A percentile compares a stretch with the other conserved stretches of the same genome.
phyloP scores from a whole-genome alignment of 768 basidiomycete genomes.

The Tricholoma flavovirens region DNA sequence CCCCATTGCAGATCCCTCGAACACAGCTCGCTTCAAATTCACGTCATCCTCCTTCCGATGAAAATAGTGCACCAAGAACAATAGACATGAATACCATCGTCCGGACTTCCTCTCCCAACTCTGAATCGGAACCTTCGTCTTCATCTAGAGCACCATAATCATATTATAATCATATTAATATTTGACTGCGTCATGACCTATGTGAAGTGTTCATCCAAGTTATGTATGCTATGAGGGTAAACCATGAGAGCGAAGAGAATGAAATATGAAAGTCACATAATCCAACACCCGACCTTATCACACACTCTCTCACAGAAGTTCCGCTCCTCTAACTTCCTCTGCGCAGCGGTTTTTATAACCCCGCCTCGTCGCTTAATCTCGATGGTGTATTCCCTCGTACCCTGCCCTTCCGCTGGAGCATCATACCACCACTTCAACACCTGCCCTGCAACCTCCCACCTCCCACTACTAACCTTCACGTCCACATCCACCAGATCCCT shows the following conservation, averaged over 20 bases:
- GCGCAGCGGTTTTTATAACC: constrained; percentile 18
- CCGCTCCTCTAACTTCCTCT: constrained; percentile 1
- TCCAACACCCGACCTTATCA: constrained; percentile 11
- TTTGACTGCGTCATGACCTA: neutral
- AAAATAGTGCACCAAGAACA: constrained; percentile 8
- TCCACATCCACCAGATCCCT: constrained; percentile 37
- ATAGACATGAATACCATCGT: constrained; percentile 4
- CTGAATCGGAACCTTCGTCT: neutral
- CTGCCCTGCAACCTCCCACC: constrained; percentile 43
- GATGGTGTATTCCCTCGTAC: constrained; percentile 30
- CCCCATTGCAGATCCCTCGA: constrained; percentile 38
- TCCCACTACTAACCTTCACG: constrained; percentile 38
- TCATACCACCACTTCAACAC: constrained; percentile 51
- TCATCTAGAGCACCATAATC: neutral
- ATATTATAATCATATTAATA: neutral
- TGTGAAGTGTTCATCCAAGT: neutral
- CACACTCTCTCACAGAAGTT: constrained; percentile 20
- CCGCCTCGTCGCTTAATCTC: constrained; percentile 29
- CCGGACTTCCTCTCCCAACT: constrained; percentile 1
- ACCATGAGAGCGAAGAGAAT: neutral
- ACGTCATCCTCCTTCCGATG: constrained; percentile 2
- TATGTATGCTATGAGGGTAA: neutral
- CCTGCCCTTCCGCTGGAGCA: constrained; percentile 29
- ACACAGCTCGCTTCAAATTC: constrained; percentile 9
- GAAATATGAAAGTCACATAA: constrained; percentile 17